Conservation (phyloP, 2,329 filamentous ascomycete genomes). For the Ophiostoma tasmaniense region DNA sequence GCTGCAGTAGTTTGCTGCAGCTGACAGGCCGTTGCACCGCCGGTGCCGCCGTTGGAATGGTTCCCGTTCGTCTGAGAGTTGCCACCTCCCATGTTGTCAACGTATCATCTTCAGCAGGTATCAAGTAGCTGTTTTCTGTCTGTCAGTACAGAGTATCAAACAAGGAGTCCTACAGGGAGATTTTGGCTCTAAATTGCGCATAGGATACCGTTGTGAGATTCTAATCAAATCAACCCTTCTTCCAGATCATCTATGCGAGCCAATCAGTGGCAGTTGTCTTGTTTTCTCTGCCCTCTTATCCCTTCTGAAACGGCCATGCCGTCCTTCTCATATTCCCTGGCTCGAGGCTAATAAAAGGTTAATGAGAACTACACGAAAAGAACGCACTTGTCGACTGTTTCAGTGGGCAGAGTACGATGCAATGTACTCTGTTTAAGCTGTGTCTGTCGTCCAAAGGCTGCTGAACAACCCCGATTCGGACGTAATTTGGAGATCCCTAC, state of each 20-base stretch:
- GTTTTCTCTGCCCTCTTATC: not conserved
- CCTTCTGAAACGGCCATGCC: not conserved
- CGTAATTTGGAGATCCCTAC: not conserved
- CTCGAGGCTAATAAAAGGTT: not conserved
- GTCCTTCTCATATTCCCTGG: not conserved
- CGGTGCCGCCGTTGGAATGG: slow-evolving; percentile 1
- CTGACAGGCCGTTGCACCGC: slow-evolving; percentile 4
- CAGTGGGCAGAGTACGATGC: not conserved
- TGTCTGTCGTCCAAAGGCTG: not conserved
- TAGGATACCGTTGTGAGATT: not conserved
- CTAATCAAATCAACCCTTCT: not conserved
- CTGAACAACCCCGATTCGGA: slow-evolving; percentile 1
- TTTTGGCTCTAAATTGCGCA: not conserved
- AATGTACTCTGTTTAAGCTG: not conserved
- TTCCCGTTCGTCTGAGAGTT: not conserved
- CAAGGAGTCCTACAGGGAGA: not conserved
- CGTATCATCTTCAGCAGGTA: not conserved
- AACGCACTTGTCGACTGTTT: not conserved
- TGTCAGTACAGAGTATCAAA: not conserved
- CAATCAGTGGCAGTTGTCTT: not conserved
- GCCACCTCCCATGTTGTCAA: not conserved
- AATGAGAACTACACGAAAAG: not conserved
- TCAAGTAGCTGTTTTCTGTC: not conserved
- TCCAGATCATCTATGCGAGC: not conserved
- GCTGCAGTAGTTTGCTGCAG: not conserved